These are phyloP conservation scores for Porcisia hertigi DNA, from an alignment of 208 protist genomes.

Conservation along the genomic window DNA sequence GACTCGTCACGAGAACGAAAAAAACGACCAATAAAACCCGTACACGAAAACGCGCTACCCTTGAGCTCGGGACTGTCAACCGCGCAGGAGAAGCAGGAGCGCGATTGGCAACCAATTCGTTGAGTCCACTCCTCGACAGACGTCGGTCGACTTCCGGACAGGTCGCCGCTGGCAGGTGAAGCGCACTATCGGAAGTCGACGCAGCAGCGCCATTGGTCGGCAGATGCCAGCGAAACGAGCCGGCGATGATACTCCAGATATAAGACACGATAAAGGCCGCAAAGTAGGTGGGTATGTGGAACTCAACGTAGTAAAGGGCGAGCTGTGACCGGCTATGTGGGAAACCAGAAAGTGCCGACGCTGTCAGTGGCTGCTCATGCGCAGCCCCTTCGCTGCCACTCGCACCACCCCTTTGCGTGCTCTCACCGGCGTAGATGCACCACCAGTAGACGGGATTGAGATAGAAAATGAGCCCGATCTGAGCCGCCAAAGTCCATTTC, in stretches of 20 bases:
- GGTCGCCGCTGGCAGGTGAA: not conserved
- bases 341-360: not conserved
- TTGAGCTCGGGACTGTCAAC: constrained; percentile 13
- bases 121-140: not conserved
- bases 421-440: constrained; percentile 33
- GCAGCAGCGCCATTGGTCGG: not conserved
- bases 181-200: not conserved
- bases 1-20: constrained; percentile 28
- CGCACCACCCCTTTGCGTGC: not conserved
- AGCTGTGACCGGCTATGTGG: not conserved
- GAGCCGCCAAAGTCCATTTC: constrained; percentile 52
- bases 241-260: constrained; percentile 57
- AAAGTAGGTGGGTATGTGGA: constrained; percentile 76
- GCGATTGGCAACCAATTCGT: not conserved
- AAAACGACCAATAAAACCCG: constrained; percentile 30
- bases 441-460: constrained; percentile 73
- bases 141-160: not conserved
- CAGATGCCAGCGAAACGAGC: constrained; percentile 38
- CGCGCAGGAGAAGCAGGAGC: not conserved
- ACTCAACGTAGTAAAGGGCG: constrained; percentile 61
- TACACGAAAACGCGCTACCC: constrained; percentile 42
- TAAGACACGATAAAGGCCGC: constrained; percentile 59
- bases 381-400: not conserved
- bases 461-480: constrained; percentile 58
- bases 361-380: not conserved